Percentiles rank a stretch among this genome's conserved stretches.
These are phyloP conservation scores for Prunus mume DNA, from an alignment of 306 rosid species.

Conservation along the genomic window DNA sequence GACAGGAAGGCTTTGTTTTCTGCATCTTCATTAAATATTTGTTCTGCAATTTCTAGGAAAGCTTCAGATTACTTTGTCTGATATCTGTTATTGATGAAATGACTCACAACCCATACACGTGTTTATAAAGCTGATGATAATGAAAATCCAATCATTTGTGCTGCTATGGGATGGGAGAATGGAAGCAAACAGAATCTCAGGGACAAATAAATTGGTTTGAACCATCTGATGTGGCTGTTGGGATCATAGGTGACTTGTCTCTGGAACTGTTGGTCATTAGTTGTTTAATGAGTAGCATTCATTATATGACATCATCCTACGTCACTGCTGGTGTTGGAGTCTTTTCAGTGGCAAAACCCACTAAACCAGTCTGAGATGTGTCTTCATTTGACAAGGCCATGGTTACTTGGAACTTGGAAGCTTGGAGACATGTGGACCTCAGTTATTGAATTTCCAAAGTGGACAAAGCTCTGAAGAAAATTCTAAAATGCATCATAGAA, in stretches of 20 bases:
- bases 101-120: not conserved
- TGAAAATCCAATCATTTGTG: not conserved
- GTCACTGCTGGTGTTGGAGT: not conserved
- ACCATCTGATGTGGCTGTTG: not conserved
- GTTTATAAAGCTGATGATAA: not conserved
- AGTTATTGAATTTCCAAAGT: not conserved
- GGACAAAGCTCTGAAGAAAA: not conserved
- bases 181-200: not conserved
- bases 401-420: not conserved
- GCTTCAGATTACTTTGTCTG: not conserved
- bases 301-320: not conserved
- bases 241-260: not conserved
- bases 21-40: not conserved
- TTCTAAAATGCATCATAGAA: not conserved
- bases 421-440: not conserved
- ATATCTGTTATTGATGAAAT: not conserved
- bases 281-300: not conserved
- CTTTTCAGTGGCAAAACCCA: not conserved
- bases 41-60: not conserved
- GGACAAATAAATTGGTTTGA: not conserved
- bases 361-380: not conserved
- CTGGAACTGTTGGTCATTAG: not conserved
- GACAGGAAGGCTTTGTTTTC: not conserved
- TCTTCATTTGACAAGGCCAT: not conserved
- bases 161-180: not conserved